Evolutionary conservation across 139 green algal genomes (phyloP).

Genomic region (Volvox africanus): DNA sequence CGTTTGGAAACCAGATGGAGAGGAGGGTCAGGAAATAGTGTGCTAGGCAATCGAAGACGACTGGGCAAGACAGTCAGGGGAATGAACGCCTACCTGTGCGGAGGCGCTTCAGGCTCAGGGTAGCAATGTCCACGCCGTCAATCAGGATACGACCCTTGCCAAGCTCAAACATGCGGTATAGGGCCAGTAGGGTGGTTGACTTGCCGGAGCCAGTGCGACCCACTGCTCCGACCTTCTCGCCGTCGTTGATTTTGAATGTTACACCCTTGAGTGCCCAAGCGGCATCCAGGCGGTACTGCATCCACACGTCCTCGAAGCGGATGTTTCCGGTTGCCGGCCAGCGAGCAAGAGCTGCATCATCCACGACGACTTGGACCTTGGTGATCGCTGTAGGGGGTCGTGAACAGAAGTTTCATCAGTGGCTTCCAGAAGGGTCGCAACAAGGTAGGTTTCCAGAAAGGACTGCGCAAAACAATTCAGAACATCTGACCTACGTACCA

Average conservation of each 20-base stretch:
- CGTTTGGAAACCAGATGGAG: too few species aligned
- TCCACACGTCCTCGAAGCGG: conserved; percentile 62
- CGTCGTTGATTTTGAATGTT: conserved; percentile 64
- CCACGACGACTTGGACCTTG: conserved; percentile 45
- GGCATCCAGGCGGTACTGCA: conserved; percentile 70
- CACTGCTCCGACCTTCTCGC: conserved; percentile 73
- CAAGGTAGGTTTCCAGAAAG: too few species aligned
- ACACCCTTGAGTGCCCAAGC: conserved; percentile 63
- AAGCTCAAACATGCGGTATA: conserved; percentile 81
- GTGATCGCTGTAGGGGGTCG: neutral
- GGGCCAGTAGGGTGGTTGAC: conserved; percentile 78
- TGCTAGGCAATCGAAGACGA: too few species aligned
- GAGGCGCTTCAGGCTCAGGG: conserved; percentile 67
- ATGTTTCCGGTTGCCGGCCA: conserved; percentile 65
- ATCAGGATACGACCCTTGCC: conserved; percentile 73
- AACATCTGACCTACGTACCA: neutral
- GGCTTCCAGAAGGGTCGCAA: too few species aligned
- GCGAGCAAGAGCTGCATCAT: conserved; percentile 31
- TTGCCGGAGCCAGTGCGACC: conserved; percentile 84
- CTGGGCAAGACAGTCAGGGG: too few species aligned
- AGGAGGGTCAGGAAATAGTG: too few species aligned
- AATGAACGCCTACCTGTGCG: conserved; percentile 65
- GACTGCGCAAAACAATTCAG: too few species aligned
- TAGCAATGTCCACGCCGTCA: conserved; percentile 79
- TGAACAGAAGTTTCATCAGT: too few species aligned